Evolutionary conservation across 192 early-diverging fungal genomes (phyloP), one percentile per base, ranked within the genome.

Genomic region (Phycomyces blakesleeanus): DNA sequence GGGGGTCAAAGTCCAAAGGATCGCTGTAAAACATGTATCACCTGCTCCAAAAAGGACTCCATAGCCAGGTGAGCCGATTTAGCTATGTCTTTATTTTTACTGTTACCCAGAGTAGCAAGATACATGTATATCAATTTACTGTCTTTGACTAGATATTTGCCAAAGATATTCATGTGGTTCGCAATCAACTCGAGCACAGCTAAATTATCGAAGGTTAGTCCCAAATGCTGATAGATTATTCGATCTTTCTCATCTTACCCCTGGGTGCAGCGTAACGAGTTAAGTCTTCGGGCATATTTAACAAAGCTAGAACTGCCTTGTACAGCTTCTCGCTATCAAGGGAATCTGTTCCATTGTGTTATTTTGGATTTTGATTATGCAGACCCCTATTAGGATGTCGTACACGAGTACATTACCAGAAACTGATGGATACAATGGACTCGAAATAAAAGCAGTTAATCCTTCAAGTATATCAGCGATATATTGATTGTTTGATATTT

Each of bases 221-320:
- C n/a, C n/a, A n/a, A n/a, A n/a, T n/a, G n/a, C n/a, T n/a, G n/a
- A n/a, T n/a, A n/a, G n/a, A n/a, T n/a, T n/a, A n/a, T n/a, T n/a
- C n/a, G n/a, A n/a, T n/a, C n/a, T n/a, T n/a, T n/a, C n/a, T n/a
- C n/a, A 37, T 39, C 55, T 22, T 65, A 72, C 67, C 77, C 25
- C 69, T 60, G 5, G 79, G 79, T 14, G 68, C 57, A 2, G 64
- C 66, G 60, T 67, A 81, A 24, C 73, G 57, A 18, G 56, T 59
- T 2, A 81, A 55, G 41, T 77, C 76, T 7, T 76, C 71, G 15
- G 79, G 79, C 1, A 81, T 63, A 51, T 75, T 60, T 15, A 77
- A 57, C 16, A 77, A 34, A 3, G 50, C 64, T 44, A 72, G 72
- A 21, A 78, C 40, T 14, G 71, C 39, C 22, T 53, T 24, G 21